phyloP scores from a whole-genome alignment of 306 rosid species.

The Myrica gale region DNA sequence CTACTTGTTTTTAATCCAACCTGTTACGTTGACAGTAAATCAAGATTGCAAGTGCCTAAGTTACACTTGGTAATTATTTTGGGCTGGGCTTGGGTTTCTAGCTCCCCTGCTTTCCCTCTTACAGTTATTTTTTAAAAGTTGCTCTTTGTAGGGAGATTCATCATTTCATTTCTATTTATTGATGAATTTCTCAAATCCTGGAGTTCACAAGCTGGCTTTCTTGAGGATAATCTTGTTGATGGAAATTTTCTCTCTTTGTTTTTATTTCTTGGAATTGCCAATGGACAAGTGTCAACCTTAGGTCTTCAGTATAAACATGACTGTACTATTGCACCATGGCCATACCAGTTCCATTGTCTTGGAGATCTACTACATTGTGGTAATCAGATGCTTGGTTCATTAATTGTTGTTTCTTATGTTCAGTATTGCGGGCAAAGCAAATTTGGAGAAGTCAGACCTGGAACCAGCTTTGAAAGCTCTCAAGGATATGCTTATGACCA shows the following conservation, averaged over 20 bases:
- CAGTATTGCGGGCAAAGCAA: conserved; percentile 97
- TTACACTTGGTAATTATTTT: neutral
- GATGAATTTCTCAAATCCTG: neutral
- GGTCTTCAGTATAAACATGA: neutral
- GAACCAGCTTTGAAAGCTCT: conserved; percentile 96
- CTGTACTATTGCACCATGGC: neutral
- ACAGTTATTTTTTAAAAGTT: neutral
- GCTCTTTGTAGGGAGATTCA: too few relatives aligned
- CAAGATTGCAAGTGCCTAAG: neutral
- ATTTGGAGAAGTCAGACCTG: conserved; percentile 90
- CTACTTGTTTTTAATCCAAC: neutral
- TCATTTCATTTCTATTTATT: neutral
- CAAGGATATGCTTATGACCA: conserved; percentile 97
- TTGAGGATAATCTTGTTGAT: neutral
- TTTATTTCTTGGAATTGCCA: neutral
- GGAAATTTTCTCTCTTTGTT: neutral
- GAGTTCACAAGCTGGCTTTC: neutral
- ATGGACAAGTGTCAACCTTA: neutral
- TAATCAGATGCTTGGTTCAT: neutral
- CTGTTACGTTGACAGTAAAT: neutral
- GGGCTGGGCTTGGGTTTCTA: neutral
- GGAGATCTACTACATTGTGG: neutral
- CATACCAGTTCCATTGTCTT: neutral
- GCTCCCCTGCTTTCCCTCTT: neutral
- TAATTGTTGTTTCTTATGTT: conserved; percentile 25